Evolutionary conservation across 2,329 filamentous ascomycete genomes (phyloP), one percentile per base, ranked within the genome.

Genomic region (Didymella pinodella): DNA sequence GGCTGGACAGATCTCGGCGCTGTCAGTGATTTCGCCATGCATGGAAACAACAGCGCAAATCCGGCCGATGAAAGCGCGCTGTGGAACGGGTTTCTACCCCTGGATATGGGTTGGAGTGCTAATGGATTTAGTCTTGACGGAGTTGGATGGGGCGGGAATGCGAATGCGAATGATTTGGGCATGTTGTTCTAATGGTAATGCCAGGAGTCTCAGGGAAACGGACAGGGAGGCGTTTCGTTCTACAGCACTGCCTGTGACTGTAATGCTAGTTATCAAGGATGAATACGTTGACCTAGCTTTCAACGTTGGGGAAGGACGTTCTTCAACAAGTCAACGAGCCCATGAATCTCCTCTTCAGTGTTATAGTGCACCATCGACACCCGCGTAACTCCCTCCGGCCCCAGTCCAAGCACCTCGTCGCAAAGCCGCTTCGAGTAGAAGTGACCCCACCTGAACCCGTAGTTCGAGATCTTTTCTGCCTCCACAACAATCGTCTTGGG

Each of bases 341-440:
- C 78, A 45, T 79, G 76, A 3, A 88, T 79, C 70, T 89, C 87
- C 3, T 86, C 83, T 65, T 85, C 85, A 2, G 87, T 90, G 66
- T 92, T 92, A 70, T 92, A 92, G 75, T 91, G 89, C 54, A 89
- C 83, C 80, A 91, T 81, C 66, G 87, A 90, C n/a, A 91, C 86
- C 62, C 90, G 82, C 4, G 90, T 82, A 8, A 91, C 84, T 0
- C 88, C 90, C 64, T 90, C 83, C 8, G 83, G 79, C 0, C 80
- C 82, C 48, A 90, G 75, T 0, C 81, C 81, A 36, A 91, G 70
- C 0, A 90, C 77, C 2, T 89, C 85, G 57, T 85, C 78, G 12
- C 85, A 80, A 63, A 91, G 70, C 16, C 89, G 78, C 65, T 89
- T 85, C 12, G 85, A 87, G 74, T 92, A 92, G 66, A 92, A 91